These are phyloP conservation scores for Plasmodium malariae DNA, from an alignment of 169 alveolate species.

Conservation along the genomic window DNA sequence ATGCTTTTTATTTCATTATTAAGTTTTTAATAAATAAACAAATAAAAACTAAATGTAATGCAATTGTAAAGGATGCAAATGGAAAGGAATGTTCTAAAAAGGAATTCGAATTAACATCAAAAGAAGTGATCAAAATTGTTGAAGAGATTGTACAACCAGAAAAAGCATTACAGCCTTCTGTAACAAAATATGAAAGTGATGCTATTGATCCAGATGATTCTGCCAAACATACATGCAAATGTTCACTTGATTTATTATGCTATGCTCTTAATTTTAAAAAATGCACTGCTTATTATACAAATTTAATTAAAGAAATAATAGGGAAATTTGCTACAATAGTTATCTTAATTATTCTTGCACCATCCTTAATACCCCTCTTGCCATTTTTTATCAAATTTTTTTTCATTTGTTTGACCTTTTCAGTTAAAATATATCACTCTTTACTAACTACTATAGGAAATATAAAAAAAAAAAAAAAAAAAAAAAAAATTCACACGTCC, in stretches of 20 bases:
- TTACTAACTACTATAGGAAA: neutral
- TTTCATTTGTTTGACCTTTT: conserved; percentile 9
- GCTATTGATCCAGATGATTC: neutral
- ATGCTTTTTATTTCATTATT: conserved; percentile 67
- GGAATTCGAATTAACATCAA: conserved; percentile 32
- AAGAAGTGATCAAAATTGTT: conserved; percentile 29
- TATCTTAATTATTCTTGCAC: conserved; percentile 58
- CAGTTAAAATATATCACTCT: conserved; percentile 22
- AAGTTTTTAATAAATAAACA: conserved; percentile 45
- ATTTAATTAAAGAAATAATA: conserved; percentile 12
- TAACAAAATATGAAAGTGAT: conserved; percentile 17
- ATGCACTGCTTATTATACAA: conserved; percentile 38
- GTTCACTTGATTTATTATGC: conserved; percentile 37
- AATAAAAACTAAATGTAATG: conserved; percentile 47
- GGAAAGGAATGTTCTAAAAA: conserved; percentile 49
- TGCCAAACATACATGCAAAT: conserved; percentile 28
- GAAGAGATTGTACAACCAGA: conserved; percentile 13
- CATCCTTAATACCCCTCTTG: conserved; percentile 62
- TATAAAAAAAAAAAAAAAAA: neutral
- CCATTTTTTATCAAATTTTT: conserved; percentile 56
- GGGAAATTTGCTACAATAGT: conserved; percentile 34
- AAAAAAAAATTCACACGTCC: conserved; percentile 4
- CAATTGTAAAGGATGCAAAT: conserved; percentile 44
- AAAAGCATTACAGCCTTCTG: neutral
- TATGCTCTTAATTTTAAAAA: conserved; percentile 39